Evolutionary conservation across 1,284 basidiomycete species (phyloP).

Genomic region (Puccinia sorghi): DNA sequence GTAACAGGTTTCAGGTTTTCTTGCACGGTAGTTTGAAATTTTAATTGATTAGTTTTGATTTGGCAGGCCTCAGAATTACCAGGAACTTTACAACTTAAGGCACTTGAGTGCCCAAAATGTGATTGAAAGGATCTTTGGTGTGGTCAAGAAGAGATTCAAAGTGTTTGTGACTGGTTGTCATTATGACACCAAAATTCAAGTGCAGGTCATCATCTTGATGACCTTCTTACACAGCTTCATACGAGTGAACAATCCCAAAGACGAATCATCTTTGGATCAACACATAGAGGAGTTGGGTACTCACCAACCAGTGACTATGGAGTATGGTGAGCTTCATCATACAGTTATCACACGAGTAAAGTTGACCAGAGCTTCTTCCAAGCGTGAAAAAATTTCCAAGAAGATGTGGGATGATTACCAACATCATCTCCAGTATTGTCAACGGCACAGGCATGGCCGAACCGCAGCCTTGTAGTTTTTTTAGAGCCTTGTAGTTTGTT

Average conservation of each 20-base stretch:
- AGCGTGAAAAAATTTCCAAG: constrained; percentile 1
- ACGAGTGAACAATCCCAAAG: not conserved
- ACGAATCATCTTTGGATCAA: no score
- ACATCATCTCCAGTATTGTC: no score
- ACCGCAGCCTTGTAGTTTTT: no score
- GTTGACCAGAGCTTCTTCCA: not conserved
- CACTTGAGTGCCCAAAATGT: constrained; percentile 51
- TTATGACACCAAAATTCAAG: not conserved
- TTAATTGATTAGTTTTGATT: no score
- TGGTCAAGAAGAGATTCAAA: constrained; percentile 36
- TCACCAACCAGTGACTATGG: not conserved
- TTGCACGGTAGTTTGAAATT: not conserved
- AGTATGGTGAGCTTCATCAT: not conserved
- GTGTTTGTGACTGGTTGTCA: not conserved
- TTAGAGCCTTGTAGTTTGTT: no score
- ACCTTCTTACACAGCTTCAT: constrained; percentile 14
- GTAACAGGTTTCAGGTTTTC: not conserved
- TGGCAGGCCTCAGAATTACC: constrained; percentile 42
- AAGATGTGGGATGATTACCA: constrained; percentile 31
- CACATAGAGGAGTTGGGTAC: not conserved
- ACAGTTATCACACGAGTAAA: not conserved
- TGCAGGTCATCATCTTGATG: constrained; percentile 17
- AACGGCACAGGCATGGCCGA: no score
- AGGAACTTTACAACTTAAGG: constrained; percentile 51
- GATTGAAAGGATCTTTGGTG: constrained; percentile 51